Evolutionary conservation across 2,329 filamentous ascomycete species (phyloP).

Genomic region (Hirsutella minnesotensis): DNA sequence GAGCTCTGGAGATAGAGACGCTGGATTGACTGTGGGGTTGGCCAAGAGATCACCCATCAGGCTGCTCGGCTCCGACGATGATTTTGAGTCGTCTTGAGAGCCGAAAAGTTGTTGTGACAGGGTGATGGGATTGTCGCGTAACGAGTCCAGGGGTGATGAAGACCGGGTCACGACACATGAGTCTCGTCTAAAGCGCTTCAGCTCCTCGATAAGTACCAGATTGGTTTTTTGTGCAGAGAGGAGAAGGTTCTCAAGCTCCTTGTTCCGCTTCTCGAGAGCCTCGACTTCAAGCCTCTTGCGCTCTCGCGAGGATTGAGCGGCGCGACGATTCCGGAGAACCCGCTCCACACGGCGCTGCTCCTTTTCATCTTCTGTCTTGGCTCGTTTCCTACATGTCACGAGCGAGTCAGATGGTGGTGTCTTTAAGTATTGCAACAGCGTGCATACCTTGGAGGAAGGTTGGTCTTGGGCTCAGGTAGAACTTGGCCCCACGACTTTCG

Average conservation of each 20-base stretch:
- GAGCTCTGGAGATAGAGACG: constrained; percentile 47
- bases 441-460: constrained; percentile 72
- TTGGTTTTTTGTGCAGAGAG: constrained; percentile 45
- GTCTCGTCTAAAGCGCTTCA: constrained; percentile 34
- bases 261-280: constrained; percentile 65
- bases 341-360: constrained; percentile 96
- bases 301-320: constrained; percentile 91
- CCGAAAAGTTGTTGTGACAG: constrained; percentile 48
- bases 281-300: constrained; percentile 84
- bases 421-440: neutral
- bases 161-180: constrained; percentile 28
- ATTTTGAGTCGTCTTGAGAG: constrained; percentile 27
- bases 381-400: constrained; percentile 59
- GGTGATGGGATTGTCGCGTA: constrained; percentile 37
- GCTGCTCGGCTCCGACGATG: constrained; percentile 15
- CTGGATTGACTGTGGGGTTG: constrained; percentile 45
- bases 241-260: constrained; percentile 54
- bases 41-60: constrained; percentile 31
- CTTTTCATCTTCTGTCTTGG: constrained; percentile 98
- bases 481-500: constrained; percentile 98
- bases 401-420: neutral
- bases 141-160: constrained; percentile 28
- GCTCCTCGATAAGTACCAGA: constrained; percentile 34
- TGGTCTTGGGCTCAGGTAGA: constrained; percentile 91
- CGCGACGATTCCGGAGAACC: constrained; percentile 89